Base-by-base conservation (phyloP, 1,139 yeast species). In the Spathaspora sp. region DNA sequence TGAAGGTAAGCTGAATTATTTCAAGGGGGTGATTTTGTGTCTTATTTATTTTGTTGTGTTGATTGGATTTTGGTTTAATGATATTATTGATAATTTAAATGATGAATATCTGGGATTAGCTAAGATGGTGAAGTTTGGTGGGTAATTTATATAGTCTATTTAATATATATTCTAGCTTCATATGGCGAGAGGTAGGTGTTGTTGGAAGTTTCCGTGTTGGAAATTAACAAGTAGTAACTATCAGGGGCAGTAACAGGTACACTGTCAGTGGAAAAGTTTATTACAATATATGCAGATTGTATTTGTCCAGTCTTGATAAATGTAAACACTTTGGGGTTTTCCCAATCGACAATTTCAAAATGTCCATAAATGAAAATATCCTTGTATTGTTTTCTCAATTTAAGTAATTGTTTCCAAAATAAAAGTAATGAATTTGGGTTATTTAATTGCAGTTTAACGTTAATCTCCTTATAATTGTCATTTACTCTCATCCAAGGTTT, bases 1-100 rank as follows among this genome's bases (percentile, higher is more conserved):
- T 0, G 99, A 93, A 61, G 99, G 99, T 2, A 91, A 91, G 61
- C 86, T 96, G 33, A 93, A 95, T 61, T 93, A 93, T 63, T 93
- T 93, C 74, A 93, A 93, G 64, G 99, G 99, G 1, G 86, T 93
- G 15, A 89, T 95, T 53, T 72, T 95, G 60, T 82, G 91, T 15
- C 76, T 95, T 57, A 77, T 89, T 26, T 93, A 93, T 62, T 60
- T 82, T 18, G 93, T 89, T 34, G 84, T 89, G 5, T 71, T 89
- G 51, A 71, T 82, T 44, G 99, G 99, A 1, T 91, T 91, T 63
- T 90, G 83, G 74, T 84, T 85, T 59, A 86, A 74, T 51, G 76
- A 72, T 51, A 60, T 63, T 41, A 68, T 74, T 24, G 76, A 65
- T 38, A 57, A 48, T 3, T 55, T 74, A 42, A 67, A 70, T 45